phyloP scores from a whole-genome alignment of 1,284 basidiomycete genomes.

The Naganishia sp. region DNA sequence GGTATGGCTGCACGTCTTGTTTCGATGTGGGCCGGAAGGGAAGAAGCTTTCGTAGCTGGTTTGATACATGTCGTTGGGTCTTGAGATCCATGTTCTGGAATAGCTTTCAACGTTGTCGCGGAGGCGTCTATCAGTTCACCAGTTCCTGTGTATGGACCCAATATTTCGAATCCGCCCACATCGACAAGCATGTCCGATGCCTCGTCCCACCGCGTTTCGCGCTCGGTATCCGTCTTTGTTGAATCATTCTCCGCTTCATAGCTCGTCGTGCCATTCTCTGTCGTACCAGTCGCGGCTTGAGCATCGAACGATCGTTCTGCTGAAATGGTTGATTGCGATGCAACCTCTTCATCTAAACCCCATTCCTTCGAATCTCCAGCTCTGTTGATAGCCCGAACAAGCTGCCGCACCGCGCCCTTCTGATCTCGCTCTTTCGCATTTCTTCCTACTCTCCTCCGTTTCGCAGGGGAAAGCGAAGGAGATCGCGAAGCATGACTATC shows the following conservation, averaged over 20 bases:
- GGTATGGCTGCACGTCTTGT: conserved; percentile 4
- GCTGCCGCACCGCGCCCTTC: background rate
- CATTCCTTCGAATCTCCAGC: background rate
- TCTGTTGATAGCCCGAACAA: background rate
- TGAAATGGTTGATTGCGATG: background rate
- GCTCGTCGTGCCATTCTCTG: background rate
- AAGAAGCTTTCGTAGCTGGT: background rate
- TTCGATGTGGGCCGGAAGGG: conserved; percentile 4
- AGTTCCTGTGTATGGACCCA: background rate
- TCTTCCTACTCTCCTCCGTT: conserved; percentile 14
- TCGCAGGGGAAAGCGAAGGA: conserved; percentile 10
- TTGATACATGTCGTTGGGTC: background rate
- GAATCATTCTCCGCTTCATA: conserved; percentile 9
- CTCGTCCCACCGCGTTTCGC: conserved; percentile 11
- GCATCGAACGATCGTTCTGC: too few species aligned
- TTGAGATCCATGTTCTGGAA: background rate
- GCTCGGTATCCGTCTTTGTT: background rate
- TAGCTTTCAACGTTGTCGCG: too few species aligned
- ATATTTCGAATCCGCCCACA: background rate
- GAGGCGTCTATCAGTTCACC: too few species aligned
- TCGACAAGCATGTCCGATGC: conserved; percentile 2
- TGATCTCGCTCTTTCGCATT: background rate
- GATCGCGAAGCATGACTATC: conserved; percentile 11
- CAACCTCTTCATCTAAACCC: conserved; percentile 22
- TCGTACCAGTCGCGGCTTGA: background rate